phyloP scores from a whole-genome alignment of 2,329 filamentous ascomycete genomes.

The Pseudogymnoascus sp. region DNA sequence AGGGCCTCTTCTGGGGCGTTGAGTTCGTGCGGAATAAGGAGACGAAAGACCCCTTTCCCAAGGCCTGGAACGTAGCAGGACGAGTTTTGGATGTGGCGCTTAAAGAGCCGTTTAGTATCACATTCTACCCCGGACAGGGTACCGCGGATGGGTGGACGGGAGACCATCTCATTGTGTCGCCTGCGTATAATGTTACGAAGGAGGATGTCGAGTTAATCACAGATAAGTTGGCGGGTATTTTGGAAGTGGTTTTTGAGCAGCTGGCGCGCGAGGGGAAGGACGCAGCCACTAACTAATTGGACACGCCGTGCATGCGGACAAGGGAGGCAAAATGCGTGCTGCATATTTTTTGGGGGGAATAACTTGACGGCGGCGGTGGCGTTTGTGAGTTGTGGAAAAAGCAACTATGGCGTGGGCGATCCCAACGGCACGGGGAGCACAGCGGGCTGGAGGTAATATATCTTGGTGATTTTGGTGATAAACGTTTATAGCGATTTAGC shows the following conservation, averaged over 20 bases:
- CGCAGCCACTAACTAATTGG: background rate
- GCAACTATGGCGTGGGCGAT: background rate
- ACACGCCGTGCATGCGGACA: background rate
- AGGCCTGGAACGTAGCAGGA: slow-evolving; percentile 35
- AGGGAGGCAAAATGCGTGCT: background rate
- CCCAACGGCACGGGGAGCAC: background rate
- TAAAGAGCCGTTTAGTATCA: slow-evolving; percentile 38
- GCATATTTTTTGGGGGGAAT: background rate
- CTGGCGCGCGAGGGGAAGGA: background rate
- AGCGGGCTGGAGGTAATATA: background rate
- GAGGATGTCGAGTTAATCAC: slow-evolving; percentile 48
- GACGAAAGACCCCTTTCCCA: slow-evolving; percentile 40
- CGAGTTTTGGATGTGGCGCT: slow-evolving; percentile 39
- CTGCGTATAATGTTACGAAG: slow-evolving; percentile 48
- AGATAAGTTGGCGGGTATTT: slow-evolving; percentile 34
- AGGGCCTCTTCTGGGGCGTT: slow-evolving; percentile 49
- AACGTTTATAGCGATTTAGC: background rate
- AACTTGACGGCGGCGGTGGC: background rate
- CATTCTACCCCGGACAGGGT: slow-evolving; percentile 51
- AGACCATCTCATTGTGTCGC: slow-evolving; percentile 54
- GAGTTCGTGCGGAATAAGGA: slow-evolving; percentile 45
- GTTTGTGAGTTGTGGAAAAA: background rate
- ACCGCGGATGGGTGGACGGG: slow-evolving; percentile 46
- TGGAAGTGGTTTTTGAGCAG: slow-evolving; percentile 32
- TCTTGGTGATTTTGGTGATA: background rate